Evolutionary conservation across 805 yeast genomes (phyloP).

Genomic region (Kluyveromyces nonfermentans): DNA sequence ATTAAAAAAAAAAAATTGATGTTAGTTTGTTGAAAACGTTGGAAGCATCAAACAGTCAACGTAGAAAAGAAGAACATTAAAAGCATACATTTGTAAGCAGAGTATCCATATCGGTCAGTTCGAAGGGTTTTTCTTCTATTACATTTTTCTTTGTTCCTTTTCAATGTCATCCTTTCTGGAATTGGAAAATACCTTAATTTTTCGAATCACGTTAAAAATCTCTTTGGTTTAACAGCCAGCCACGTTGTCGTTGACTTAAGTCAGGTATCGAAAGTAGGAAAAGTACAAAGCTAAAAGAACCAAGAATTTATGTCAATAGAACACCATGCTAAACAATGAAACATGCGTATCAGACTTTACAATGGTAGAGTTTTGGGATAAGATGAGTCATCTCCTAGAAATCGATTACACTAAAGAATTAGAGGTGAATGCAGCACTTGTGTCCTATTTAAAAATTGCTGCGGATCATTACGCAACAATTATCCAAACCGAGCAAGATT

Average conservation of each 20-base stretch:
- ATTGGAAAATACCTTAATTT: background rate
- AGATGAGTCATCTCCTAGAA: slow-evolving; percentile 18
- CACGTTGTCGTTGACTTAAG: no score
- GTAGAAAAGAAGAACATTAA: background rate
- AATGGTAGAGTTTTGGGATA: slow-evolving; percentile 18
- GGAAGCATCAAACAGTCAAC: background rate
- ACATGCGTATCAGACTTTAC: background rate
- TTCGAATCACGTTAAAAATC: background rate
- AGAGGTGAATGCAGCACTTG: slow-evolving; percentile 20
- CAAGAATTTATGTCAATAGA: background rate
- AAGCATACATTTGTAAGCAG: background rate
- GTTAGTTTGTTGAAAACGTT: slow-evolving; percentile 4
- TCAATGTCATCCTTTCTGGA: background rate
- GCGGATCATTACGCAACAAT: slow-evolving; percentile 21
- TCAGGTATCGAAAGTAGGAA: no score
- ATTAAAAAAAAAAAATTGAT: no score
- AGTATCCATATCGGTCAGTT: background rate
- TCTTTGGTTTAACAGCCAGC: no score
- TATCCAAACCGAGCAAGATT: slow-evolving; percentile 24
- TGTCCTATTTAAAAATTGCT: slow-evolving; percentile 20
- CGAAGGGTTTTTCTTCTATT: background rate
- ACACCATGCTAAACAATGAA: background rate
- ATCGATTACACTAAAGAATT: slow-evolving; percentile 8
- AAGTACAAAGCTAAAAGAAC: background rate
- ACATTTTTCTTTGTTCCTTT: background rate